These are phyloP conservation scores for Colletotrichum gigasporum DNA, from an alignment of 2,329 filamentous ascomycete genomes.

Conservation along the genomic window DNA sequence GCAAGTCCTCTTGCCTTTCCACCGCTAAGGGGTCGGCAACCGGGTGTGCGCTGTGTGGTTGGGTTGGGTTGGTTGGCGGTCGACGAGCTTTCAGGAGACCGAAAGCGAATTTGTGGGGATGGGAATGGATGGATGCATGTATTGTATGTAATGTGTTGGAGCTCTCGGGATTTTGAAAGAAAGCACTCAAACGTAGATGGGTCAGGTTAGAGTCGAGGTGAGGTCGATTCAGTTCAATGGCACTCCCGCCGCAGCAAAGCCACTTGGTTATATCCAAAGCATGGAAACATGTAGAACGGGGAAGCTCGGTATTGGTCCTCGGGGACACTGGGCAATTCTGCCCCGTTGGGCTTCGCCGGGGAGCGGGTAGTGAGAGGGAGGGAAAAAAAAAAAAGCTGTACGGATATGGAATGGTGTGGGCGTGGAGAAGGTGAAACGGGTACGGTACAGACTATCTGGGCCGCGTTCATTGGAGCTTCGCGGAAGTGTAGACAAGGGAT, in stretches of 20 bases:
- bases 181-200: no score
- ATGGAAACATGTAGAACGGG: not conserved
- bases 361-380: slow-evolving; percentile 8
- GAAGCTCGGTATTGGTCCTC: slow-evolving; percentile 6
- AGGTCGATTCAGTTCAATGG: not conserved
- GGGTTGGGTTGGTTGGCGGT: not conserved
- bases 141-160: not conserved
- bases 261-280: slow-evolving; percentile 13
- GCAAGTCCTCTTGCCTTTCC: not conserved
- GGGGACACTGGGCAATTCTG: slow-evolving; percentile 1
- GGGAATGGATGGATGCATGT: not conserved
- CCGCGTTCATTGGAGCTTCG: slow-evolving; percentile 6
- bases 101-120: slow-evolving; percentile 28
- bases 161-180: not conserved
- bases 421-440: slow-evolving; percentile 20
- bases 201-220: not conserved
- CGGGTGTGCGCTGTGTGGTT: not conserved
- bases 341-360: slow-evolving; percentile 14
- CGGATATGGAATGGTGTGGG: slow-evolving; percentile 6
- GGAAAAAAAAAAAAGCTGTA: not conserved
- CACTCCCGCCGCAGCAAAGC: not conserved
- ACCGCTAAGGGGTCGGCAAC: not conserved
- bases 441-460: not conserved
- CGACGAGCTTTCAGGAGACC: slow-evolving; percentile 7
- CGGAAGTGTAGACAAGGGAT: not conserved